Evolutionary conservation across 1,139 yeast genomes (phyloP).

Genomic region (Martiniozyma asiatica): DNA sequence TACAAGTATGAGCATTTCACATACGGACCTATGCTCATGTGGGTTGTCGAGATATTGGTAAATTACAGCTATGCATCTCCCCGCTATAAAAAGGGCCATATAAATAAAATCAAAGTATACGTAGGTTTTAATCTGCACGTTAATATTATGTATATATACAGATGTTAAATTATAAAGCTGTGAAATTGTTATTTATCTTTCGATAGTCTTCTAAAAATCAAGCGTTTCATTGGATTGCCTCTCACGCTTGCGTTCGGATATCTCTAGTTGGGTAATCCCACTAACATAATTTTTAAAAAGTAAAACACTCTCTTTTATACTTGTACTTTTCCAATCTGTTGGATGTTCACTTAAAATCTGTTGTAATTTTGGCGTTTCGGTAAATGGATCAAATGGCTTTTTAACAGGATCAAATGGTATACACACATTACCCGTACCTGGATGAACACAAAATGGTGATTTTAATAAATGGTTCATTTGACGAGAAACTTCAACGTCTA

Average conservation of each 20-base stretch:
- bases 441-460: conserved; percentile 97
- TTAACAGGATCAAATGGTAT: conserved; percentile 70
- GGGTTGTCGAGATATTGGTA: too few relatives aligned
- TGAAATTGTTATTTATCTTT: too few relatives aligned
- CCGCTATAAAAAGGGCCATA: too few relatives aligned
- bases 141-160: not conserved
- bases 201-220: not conserved
- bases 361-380: conserved; percentile 61
- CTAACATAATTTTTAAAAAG: conserved; percentile 55
- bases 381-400: conserved; percentile 63
- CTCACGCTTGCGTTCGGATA: too few relatives aligned
- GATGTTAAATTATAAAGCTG: not conserved
- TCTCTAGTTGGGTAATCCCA: too few relatives aligned
- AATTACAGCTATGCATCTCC: too few relatives aligned
- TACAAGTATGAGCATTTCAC: too few relatives aligned
- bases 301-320: conserved; percentile 65
- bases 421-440: conserved; percentile 95
- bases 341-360: conserved; percentile 33
- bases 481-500: conserved; percentile 87
- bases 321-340: conserved; percentile 46
- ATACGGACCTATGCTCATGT: too few relatives aligned
- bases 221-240: conserved; percentile 45
- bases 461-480: conserved; percentile 85
- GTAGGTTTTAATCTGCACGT: not conserved
- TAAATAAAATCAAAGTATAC: too few relatives aligned